phyloP scores from a whole-genome alignment of 768 basidiomycete species.

The Clavaria fumosa region DNA sequence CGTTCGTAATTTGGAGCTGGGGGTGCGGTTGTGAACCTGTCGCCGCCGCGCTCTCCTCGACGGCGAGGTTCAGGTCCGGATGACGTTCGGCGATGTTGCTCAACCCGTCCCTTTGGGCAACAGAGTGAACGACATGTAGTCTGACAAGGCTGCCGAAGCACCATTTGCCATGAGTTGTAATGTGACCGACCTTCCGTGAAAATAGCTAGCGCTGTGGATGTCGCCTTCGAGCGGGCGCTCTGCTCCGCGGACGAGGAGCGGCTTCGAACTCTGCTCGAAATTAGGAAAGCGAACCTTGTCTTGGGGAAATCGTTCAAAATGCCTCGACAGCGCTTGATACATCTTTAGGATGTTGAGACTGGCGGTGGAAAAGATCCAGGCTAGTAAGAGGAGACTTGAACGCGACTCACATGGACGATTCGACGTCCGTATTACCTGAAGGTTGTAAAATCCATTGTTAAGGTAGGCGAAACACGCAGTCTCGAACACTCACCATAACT shows the following conservation, averaged over 20 bases:
- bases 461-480: too few species aligned
- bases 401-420: conserved; percentile 40
- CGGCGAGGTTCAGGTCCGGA: conserved; percentile 48
- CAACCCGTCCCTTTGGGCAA: conserved; percentile 46
- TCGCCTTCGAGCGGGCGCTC: conserved; percentile 55
- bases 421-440: conserved; percentile 56
- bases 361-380: conserved; percentile 2
- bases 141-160: too few species aligned
- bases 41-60: conserved; percentile 9
- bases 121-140: conserved; percentile 1
- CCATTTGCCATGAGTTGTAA: neutral
- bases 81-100: conserved; percentile 44
- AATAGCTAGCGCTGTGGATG: conserved; percentile 64
- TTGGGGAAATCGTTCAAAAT: conserved; percentile 39
- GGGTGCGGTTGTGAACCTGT: too few species aligned
- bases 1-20: conserved; percentile 32
- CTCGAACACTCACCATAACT: conserved; percentile 46
- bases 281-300: conserved; percentile 46
- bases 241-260: conserved; percentile 51
- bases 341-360: conserved; percentile 65
- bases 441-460: neutral
- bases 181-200: conserved; percentile 52
- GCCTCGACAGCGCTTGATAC: conserved; percentile 49
- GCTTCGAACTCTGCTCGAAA: conserved; percentile 32
- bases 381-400: conserved; percentile 2